phyloP scores from a whole-genome alignment of 352 stramenopile species.

The Phytophthora capsici region DNA sequence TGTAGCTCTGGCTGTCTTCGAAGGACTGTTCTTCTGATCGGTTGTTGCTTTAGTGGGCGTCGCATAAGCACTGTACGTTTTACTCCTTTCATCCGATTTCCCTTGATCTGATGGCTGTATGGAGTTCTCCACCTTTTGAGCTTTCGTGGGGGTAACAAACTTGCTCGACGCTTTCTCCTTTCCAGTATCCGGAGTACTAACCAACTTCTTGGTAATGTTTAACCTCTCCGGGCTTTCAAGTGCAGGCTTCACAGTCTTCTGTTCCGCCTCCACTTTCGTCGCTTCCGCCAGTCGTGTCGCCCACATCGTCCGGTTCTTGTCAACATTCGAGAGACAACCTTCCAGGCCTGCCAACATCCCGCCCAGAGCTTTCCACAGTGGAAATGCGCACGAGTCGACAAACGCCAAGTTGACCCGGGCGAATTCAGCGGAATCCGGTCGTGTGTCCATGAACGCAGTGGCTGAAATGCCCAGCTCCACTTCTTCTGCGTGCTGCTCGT shows the following conservation, averaged over 20 bases:
- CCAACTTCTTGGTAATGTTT: conserved; percentile 20
- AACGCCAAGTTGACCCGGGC: conserved; percentile 84
- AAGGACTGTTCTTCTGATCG: conserved; percentile 12
- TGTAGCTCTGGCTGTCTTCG: background rate
- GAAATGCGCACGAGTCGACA: conserved; percentile 85
- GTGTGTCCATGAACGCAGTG: conserved; percentile 82
- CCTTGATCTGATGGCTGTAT: conserved; percentile 2
- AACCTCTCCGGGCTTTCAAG: conserved; percentile 15
- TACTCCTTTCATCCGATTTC: background rate
- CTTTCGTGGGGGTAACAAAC: conserved; percentile 27
- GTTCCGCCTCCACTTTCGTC: conserved; percentile 23
- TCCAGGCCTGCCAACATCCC: conserved; percentile 69
- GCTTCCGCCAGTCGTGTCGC: conserved; percentile 39
- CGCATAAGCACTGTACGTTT: conserved; percentile 7
- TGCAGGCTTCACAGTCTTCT: conserved; percentile 3
- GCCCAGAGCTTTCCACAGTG: conserved; percentile 78
- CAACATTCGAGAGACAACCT: conserved; percentile 66
- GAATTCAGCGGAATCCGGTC: conserved; percentile 64
- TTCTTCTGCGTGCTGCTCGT: conserved; percentile 82
- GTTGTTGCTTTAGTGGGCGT: conserved; percentile 6
- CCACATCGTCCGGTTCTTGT: conserved; percentile 76
- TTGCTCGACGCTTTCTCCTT: background rate
- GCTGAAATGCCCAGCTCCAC: conserved; percentile 61
- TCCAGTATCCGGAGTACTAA: background rate
- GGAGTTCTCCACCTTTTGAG: background rate